A percentile compares a stretch with the other conserved stretches of the same genome.
Conservation (phyloP, 192 early-diverging fungal genomes). For the Backusella circina region DNA sequence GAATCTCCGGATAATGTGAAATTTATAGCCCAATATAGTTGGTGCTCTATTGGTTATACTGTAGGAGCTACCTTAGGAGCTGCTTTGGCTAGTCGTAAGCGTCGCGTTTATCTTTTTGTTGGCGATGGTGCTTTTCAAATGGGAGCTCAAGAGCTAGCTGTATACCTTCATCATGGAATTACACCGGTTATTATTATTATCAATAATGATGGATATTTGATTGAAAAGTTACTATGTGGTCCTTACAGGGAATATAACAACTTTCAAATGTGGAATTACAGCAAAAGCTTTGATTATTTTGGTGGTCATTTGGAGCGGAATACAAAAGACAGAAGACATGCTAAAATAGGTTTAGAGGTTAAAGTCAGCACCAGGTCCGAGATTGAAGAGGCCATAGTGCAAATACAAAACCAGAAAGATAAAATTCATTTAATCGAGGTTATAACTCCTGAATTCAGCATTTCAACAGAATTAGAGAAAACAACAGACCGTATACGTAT, state of each 20-base stretch:
- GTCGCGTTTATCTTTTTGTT: conserved; percentile 41
- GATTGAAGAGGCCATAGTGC: conserved; percentile 34
- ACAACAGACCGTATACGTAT: neutral
- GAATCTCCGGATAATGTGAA: conserved; percentile 24
- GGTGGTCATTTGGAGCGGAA: conserved; percentile 23
- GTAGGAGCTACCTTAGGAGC: conserved; percentile 42
- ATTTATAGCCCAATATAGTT: conserved; percentile 38
- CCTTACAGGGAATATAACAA: conserved; percentile 38
- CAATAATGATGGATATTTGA: conserved; percentile 51
- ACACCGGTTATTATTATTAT: conserved; percentile 44
- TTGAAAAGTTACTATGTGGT: conserved; percentile 44
- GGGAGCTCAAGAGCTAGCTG: conserved; percentile 41
- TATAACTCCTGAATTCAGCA: conserved; percentile 39
- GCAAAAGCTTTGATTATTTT: conserved; percentile 41
- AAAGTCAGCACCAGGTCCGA: conserved; percentile 26
- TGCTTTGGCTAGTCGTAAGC: conserved; percentile 29
- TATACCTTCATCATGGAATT: conserved; percentile 40
- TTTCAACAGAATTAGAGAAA: conserved; percentile 28
- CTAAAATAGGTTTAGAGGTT: conserved; percentile 27
- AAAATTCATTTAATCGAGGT: conserved; percentile 45
- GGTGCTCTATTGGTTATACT: conserved; percentile 27
- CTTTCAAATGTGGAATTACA: conserved; percentile 44
- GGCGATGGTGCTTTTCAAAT: conserved; percentile 52
- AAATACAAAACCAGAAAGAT: conserved; percentile 21
- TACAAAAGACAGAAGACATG: neutral